These are phyloP conservation scores for Oryza nivara DNA, from an alignment of 176 grass and related monocot genomes.

Conservation along the genomic window DNA sequence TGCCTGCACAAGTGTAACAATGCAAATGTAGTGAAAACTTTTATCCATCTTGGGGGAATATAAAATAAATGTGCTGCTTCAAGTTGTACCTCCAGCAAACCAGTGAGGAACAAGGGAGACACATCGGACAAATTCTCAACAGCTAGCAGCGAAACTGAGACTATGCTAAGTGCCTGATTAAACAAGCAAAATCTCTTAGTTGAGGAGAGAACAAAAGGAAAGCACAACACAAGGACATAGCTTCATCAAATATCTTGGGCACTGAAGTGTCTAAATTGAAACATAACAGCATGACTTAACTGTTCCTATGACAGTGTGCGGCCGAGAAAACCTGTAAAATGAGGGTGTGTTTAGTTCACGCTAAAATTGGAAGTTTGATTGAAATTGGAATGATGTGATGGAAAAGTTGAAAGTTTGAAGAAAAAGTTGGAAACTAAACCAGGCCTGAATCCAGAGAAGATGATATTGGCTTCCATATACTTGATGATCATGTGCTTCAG, in stretches of 20 bases:
- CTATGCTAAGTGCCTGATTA: slow-evolving; percentile 92
- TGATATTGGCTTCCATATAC: slow-evolving; percentile 58
- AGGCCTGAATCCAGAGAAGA: slow-evolving; percentile 56
- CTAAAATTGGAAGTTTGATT: no score
- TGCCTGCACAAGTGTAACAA: slow-evolving; percentile 51
- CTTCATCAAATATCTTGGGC: slow-evolving; percentile 11
- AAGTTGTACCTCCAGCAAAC: slow-evolving; percentile 76
- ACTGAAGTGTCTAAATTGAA: slow-evolving; percentile 8
- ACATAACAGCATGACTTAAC: slow-evolving; percentile 59
- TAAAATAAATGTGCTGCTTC: slow-evolving; percentile 32
- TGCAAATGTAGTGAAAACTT: slow-evolving; percentile 32
- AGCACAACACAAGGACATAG: not conserved
- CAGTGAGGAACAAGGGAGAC: slow-evolving; percentile 79
- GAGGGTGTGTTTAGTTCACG: not conserved
- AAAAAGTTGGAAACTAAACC: no score
- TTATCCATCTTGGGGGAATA: not conserved
- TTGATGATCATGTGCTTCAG: slow-evolving; percentile 58
- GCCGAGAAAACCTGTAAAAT: slow-evolving; percentile 97
- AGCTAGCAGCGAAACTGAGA: slow-evolving; percentile 94
- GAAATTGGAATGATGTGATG: no score
- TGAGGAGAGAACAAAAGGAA: slow-evolving; percentile 7
- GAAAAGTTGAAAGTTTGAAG: no score
- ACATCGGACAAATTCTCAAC: slow-evolving; percentile 76
- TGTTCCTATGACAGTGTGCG: slow-evolving; percentile 98
- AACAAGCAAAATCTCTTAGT: slow-evolving; percentile 43